Conservation (phyloP, 176 grass and related monocot species). For the Eremochloa ophiuroides region DNA sequence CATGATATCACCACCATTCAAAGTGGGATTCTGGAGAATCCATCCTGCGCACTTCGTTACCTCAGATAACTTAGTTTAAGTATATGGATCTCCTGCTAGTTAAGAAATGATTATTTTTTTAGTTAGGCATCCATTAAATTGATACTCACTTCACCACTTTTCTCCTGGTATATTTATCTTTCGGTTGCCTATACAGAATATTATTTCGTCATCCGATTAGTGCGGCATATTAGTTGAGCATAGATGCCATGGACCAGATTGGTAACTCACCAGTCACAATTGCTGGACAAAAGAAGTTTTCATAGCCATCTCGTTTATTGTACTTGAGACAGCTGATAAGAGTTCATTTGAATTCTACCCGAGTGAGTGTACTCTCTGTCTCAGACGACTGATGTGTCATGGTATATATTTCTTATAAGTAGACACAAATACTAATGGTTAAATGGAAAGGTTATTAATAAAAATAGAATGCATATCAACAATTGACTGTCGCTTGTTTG, state of each 20-base stretch:
- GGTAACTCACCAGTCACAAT: background rate
- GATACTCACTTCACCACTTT: slow-evolving; percentile 31
- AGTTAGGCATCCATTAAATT: slow-evolving; percentile 28
- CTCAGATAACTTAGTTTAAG: slow-evolving; percentile 40
- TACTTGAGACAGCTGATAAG: slow-evolving; percentile 7
- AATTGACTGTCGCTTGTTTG: background rate
- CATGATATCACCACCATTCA: slow-evolving; percentile 24
- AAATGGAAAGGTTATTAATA: background rate
- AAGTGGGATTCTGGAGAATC: slow-evolving; percentile 32
- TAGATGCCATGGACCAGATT: slow-evolving; percentile 7
- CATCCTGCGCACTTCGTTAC: slow-evolving; percentile 14
- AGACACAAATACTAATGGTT: background rate
- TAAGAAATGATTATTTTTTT: slow-evolving; percentile 21
- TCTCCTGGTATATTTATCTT: slow-evolving; percentile 24
- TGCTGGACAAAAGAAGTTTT: background rate
- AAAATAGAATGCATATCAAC: background rate
- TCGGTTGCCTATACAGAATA: slow-evolving; percentile 29
- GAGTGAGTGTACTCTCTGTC: background rate
- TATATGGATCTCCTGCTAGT: slow-evolving; percentile 16
- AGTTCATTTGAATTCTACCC: background rate
- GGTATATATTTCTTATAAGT: background rate
- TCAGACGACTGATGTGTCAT: background rate
- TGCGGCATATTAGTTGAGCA: slow-evolving; percentile 31
- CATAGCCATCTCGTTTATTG: background rate
- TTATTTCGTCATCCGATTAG: slow-evolving; percentile 5